A percentile compares a stretch with the other conserved stretches of the same genome.
Evolutionary conservation across 108 stramenopile genomes (phyloP).

Genomic region (Nannochloropsis salina): DNA sequence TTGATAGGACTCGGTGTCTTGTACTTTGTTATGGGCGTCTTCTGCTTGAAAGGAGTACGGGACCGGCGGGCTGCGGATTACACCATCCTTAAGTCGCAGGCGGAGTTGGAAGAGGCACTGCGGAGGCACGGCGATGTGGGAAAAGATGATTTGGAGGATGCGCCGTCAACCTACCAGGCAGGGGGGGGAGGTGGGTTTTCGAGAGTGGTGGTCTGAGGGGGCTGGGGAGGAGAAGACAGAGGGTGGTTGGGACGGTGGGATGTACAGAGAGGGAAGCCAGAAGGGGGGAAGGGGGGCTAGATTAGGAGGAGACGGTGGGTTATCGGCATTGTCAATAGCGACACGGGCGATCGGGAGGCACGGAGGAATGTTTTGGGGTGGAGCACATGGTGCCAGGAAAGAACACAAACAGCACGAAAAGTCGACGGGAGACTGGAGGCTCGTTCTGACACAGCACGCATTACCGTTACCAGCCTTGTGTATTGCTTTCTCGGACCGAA

Average conservation of each 20-base stretch:
- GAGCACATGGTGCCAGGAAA: too few species aligned
- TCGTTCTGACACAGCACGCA: too few species aligned
- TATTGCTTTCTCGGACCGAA: too few species aligned
- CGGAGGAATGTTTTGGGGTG: too few species aligned
- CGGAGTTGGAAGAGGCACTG: background rate
- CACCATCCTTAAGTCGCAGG: background rate
- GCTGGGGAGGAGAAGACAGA: background rate
- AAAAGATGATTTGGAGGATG: background rate
- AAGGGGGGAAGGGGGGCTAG: background rate
- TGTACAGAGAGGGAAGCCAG: background rate
- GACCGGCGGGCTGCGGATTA: background rate
- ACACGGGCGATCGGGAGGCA: too few species aligned
- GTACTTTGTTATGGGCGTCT: constrained; percentile 13
- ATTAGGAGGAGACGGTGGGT: background rate
- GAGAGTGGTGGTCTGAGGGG: background rate
- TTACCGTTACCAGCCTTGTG: too few species aligned
- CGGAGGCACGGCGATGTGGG: background rate
- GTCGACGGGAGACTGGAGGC: too few species aligned
- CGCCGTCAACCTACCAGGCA: background rate
- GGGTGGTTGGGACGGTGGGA: background rate
- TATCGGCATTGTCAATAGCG: too few species aligned
- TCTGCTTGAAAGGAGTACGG: constrained; percentile 8
- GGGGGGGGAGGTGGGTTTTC: background rate
- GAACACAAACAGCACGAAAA: too few species aligned
- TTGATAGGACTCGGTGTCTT: background rate